Conservation (phyloP, 2,329 filamentous ascomycete genomes). For the Ceratocystis papillata region DNA sequence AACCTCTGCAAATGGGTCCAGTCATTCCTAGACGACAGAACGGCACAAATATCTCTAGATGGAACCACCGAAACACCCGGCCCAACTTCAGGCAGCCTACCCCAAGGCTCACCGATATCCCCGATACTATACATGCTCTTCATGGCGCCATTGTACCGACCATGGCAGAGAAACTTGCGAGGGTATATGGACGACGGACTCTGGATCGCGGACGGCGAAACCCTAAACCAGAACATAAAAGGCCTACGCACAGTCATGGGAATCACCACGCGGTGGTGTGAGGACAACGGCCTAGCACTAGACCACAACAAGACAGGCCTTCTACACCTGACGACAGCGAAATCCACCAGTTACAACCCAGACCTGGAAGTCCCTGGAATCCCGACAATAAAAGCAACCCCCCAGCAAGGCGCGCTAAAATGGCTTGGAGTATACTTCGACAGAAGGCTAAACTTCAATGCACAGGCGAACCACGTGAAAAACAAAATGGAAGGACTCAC, state of each 20-base stretch:
- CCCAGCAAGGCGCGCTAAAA: too few species aligned
- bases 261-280: background rate
- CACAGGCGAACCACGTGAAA: background rate
- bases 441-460: background rate
- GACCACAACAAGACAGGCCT: slow-evolving; percentile 12
- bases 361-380: background rate
- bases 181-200: slow-evolving; percentile 13
- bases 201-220: background rate
- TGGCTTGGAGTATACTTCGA: too few species aligned
- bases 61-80: background rate
- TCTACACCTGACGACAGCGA: background rate
- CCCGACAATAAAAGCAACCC: background rate
- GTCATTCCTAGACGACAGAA: slow-evolving; percentile 25
- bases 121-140: background rate
- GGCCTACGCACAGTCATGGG: background rate
- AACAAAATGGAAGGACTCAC: background rate
- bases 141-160: background rate
- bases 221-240: background rate
- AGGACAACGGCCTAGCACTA: background rate
- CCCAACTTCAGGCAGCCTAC: background rate
- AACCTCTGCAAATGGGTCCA: slow-evolving; percentile 23
- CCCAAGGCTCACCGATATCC: too few species aligned
- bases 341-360: background rate
- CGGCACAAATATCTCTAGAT: slow-evolving; percentile 13
- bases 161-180: background rate